phyloP scores from a whole-genome alignment of 164 flowering plant genomes.

The Berberis thunbergii region DNA sequence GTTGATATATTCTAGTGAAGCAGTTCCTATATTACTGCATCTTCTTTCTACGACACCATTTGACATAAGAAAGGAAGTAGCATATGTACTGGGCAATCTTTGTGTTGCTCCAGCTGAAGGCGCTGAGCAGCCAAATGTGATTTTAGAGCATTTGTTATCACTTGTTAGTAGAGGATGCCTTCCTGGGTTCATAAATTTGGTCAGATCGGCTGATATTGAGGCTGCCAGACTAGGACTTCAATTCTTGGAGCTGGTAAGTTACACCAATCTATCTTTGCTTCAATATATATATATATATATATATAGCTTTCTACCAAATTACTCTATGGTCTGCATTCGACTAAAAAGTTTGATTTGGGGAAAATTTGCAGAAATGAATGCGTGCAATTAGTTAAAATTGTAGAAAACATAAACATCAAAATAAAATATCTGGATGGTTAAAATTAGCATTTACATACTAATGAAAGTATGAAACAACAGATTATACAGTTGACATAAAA shows the following conservation, averaged over 20 bases:
- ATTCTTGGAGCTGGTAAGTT: conserved; percentile 87
- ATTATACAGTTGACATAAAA: too few species aligned
- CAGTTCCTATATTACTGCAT: conserved; percentile 43
- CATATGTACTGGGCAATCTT: conserved; percentile 83
- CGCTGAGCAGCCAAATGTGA: conserved; percentile 46
- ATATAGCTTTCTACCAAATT: not conserved
- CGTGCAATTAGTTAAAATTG: too few species aligned
- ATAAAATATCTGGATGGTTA: too few species aligned
- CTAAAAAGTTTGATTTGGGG: too few species aligned
- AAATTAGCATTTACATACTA: too few species aligned
- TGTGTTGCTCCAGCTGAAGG: conserved; percentile 73
- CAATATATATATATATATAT: not conserved
- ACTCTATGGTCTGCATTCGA: too few species aligned
- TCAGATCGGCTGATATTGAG: conserved; percentile 80
- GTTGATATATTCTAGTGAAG: conserved; percentile 61
- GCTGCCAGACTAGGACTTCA: conserved; percentile 91
- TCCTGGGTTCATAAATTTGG: conserved; percentile 72
- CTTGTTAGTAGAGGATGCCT: conserved; percentile 79
- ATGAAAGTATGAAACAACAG: too few species aligned
- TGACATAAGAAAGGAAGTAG: conserved; percentile 88
- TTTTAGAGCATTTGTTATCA: conserved; percentile 73
- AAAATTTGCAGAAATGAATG: too few species aligned
- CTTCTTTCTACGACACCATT: conserved; percentile 81
- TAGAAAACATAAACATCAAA: too few species aligned
- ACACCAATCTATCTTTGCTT: not conserved